These are phyloP conservation scores for Pelagomonas calceolata DNA, from an alignment of 108 stramenopile genomes.

Conservation along the genomic window DNA sequence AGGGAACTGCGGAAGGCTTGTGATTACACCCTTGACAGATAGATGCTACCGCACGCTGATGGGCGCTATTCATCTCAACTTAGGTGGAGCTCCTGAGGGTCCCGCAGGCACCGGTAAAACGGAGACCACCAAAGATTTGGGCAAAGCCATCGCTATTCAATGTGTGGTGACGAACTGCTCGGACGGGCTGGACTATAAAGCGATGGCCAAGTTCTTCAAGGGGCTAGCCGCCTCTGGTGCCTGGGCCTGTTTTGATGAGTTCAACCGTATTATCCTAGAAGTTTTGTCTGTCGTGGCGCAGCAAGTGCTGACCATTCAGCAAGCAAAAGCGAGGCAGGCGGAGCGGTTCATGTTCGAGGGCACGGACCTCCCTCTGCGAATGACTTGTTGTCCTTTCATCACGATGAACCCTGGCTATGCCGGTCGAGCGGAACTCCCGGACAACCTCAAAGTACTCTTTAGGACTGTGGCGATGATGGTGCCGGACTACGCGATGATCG, in stretches of 20 bases:
- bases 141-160: constrained; percentile 50
- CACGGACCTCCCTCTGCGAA: constrained; percentile 38
- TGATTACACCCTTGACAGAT: constrained; percentile 57
- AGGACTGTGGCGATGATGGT: constrained; percentile 67
- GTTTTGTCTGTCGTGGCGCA: constrained; percentile 60
- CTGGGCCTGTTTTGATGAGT: constrained; percentile 66
- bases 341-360: constrained; percentile 50
- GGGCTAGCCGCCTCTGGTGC: constrained; percentile 57
- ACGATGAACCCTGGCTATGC: constrained; percentile 67
- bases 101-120: constrained; percentile 61
- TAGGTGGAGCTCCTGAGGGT: constrained; percentile 53
- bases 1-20: constrained; percentile 48
- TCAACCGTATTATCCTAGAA: constrained; percentile 61
- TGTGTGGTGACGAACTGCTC: constrained; percentile 62
- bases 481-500: constrained; percentile 59
- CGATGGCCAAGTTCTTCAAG: constrained; percentile 63
- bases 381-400: constrained; percentile 42
- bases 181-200: constrained; percentile 44
- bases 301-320: constrained; percentile 54
- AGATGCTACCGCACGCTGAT: constrained; percentile 56
- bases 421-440: constrained; percentile 38
- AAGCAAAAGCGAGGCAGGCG: constrained; percentile 31
- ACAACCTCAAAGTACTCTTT: constrained; percentile 46
- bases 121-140: constrained; percentile 52
- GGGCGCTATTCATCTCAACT: constrained; percentile 52